phyloP scores from a whole-genome alignment of 306 rosid species.

The Pyrus betulifolia region DNA sequence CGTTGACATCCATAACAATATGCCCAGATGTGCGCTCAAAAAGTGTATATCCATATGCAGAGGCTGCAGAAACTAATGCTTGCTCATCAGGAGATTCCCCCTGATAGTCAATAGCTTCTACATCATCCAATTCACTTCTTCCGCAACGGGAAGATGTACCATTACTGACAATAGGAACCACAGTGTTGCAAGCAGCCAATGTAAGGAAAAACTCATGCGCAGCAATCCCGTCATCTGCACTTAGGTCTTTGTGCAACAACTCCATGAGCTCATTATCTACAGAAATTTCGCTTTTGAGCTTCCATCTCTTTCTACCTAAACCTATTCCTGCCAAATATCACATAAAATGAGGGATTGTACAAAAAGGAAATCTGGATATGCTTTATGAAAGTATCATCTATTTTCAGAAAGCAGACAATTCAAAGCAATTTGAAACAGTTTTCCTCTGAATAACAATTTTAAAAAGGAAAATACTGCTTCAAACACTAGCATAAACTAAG shows the following conservation, averaged over 20 bases:
- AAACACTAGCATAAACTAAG: not conserved
- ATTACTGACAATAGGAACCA: constrained; percentile 58
- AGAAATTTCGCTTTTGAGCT: constrained; percentile 58
- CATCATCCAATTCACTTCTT: constrained; percentile 36
- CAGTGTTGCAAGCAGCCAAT: constrained; percentile 94
- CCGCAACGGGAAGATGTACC: constrained; percentile 29
- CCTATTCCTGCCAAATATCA: constrained; percentile 34
- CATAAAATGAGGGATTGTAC: constrained; percentile 17
- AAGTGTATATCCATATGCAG: constrained; percentile 91
- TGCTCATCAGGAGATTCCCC: constrained; percentile 99
- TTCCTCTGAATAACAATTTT: not conserved
- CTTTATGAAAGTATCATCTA: not conserved
- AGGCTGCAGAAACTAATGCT: constrained; percentile 91
- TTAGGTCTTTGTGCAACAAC: constrained; percentile 43
- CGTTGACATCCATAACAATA: constrained; percentile 77
- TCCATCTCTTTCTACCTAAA: constrained; percentile 49
- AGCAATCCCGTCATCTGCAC: constrained; percentile 50
- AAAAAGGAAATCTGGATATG: not conserved
- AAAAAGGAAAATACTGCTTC: not conserved
- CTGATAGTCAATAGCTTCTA: constrained; percentile 54
- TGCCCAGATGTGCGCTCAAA: constrained; percentile 97
- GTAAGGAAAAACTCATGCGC: constrained; percentile 92
- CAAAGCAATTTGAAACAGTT: not conserved
- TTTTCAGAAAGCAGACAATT: not conserved
- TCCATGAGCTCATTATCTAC: constrained; percentile 57